These are phyloP conservation scores for Platanthera zijinensis DNA, from an alignment of 106 monocot genomes.

Conservation along the genomic window DNA sequence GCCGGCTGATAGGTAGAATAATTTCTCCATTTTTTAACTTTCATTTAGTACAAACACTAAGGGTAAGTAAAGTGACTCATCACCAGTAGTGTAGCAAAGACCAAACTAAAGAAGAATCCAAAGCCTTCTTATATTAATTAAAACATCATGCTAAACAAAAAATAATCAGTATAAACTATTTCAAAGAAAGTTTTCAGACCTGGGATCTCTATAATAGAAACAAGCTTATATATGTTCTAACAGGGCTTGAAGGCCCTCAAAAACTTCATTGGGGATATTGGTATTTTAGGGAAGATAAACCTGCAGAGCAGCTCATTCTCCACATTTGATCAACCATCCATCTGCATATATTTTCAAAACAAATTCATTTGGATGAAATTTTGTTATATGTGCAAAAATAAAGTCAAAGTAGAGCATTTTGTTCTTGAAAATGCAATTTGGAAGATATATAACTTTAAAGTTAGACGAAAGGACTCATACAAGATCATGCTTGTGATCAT, in stretches of 20 bases:
- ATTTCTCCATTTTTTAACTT: no score
- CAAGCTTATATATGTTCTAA: constrained; percentile 90
- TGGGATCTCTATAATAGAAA: constrained; percentile 96
- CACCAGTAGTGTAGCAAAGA: background rate
- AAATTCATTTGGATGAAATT: background rate
- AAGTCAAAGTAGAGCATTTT: no score
- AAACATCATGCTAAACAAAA: background rate
- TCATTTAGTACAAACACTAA: background rate
- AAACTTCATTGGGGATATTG: constrained; percentile 82
- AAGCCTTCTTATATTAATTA: background rate
- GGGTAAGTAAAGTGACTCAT: background rate
- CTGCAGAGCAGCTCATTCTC: constrained; percentile 77
- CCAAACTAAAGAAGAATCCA: background rate
- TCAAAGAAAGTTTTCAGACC: constrained; percentile 26
- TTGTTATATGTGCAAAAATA: background rate
- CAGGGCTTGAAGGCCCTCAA: constrained; percentile 84
- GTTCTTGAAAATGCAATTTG: no score
- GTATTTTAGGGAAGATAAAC: constrained; percentile 76
- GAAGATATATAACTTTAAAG: no score
- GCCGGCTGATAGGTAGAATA: no score
- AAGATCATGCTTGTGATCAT: no score
- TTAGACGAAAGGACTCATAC: no score
- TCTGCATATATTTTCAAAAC: constrained; percentile 29
- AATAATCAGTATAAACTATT: background rate
- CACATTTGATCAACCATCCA: constrained; percentile 79